Evolutionary conservation across 73 alveolate genomes (phyloP).

Genomic region (Stentor roeselii): DNA sequence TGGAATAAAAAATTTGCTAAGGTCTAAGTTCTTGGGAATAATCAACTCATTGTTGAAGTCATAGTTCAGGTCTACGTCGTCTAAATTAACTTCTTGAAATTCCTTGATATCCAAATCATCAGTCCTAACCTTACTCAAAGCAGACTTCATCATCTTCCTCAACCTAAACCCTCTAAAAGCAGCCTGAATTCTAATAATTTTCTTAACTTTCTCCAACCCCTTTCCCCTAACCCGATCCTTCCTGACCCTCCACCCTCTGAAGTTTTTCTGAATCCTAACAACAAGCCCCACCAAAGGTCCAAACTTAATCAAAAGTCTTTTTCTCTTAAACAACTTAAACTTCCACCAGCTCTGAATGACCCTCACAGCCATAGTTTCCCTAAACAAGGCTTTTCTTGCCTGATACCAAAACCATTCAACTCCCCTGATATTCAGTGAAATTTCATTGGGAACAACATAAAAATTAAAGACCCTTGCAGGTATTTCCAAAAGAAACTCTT

Average conservation of each 20-base stretch:
- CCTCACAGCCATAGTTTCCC: background rate
- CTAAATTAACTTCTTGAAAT: constrained; percentile 15
- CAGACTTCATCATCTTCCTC: background rate
- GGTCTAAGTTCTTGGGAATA: background rate
- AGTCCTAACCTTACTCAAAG: background rate
- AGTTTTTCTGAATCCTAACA: background rate
- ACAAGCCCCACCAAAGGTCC: background rate
- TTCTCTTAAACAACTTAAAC: background rate
- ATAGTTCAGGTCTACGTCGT: background rate
- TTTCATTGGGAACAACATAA: background rate
- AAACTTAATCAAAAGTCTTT: background rate
- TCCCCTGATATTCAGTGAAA: background rate
- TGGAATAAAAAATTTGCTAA: background rate
- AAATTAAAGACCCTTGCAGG: constrained; percentile 8
- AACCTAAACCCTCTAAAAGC: background rate
- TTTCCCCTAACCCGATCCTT: background rate
- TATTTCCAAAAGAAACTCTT: background rate
- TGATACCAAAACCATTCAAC: constrained; percentile 19
- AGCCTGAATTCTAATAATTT: constrained; percentile 4
- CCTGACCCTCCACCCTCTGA: background rate
- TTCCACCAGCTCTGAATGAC: constrained; percentile 24
- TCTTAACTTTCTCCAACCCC: background rate
- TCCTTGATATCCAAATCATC: background rate
- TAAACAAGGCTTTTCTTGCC: background rate
- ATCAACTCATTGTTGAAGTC: background rate